These are phyloP conservation scores for Xylaria hypoxylon DNA, from an alignment of 2,329 filamentous ascomycete species.

Conservation along the genomic window DNA sequence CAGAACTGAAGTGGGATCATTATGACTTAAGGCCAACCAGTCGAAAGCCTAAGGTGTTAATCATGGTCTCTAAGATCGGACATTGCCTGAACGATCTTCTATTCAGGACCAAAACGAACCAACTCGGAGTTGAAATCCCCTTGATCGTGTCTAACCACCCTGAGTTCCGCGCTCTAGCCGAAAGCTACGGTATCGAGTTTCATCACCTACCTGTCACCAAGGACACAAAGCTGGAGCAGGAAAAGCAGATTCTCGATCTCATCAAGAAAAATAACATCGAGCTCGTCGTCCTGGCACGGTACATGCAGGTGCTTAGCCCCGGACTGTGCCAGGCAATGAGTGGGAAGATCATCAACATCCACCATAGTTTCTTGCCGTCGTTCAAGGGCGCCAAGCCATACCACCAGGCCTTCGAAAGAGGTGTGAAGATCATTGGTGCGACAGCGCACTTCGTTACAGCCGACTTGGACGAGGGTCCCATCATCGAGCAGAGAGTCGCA, in stretches of 20 bases:
- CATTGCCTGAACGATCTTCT: conserved; percentile 87
- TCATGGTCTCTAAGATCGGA: conserved; percentile 92
- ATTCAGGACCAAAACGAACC: conserved; percentile 79
- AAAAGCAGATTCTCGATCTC: conserved; percentile 76
- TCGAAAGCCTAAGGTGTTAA: conserved; percentile 79
- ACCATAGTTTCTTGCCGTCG: conserved; percentile 85
- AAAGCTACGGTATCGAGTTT: conserved; percentile 81
- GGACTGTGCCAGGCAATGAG: conserved; percentile 81
- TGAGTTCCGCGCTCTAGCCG: conserved; percentile 75
- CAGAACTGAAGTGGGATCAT: conserved; percentile 71
- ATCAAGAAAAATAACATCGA: conserved; percentile 77
- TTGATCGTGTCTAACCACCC: conserved; percentile 86
- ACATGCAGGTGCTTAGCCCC: conserved; percentile 88
- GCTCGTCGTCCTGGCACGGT: conserved; percentile 82
- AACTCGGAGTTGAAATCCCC: conserved; percentile 80
- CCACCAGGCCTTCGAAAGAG: conserved; percentile 86
- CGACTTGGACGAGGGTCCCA: conserved; percentile 86
- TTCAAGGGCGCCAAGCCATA: conserved; percentile 93
- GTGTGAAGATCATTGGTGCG: conserved; percentile 89
- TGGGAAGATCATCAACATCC: conserved; percentile 91
- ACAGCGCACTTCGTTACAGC: conserved; percentile 89
- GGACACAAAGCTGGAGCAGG: conserved; percentile 81
- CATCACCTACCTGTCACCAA: conserved; percentile 82
- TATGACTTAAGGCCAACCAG: conserved; percentile 77
- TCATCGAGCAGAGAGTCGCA: conserved; percentile 86